Percentiles rank a stretch among this genome's conserved stretches.
These are phyloP conservation scores for Populus tremula DNA, from an alignment of 345 rosid species.

Conservation along the genomic window DNA sequence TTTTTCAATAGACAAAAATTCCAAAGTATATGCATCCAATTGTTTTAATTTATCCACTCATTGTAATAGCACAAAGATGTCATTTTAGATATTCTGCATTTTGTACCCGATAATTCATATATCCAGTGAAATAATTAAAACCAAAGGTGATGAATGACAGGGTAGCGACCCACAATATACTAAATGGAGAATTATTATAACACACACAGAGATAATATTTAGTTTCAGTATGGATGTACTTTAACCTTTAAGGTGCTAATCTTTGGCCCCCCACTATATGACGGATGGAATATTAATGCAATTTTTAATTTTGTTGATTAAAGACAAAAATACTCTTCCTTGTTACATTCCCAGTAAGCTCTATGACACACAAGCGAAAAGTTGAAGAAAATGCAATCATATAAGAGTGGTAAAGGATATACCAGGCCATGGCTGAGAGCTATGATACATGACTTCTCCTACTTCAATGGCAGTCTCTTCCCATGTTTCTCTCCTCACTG, in stretches of 20 bases:
- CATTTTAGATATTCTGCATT: neutral
- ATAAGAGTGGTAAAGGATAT: conserved; percentile 11
- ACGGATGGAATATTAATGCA: neutral
- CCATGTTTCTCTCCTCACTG: conserved; percentile 93
- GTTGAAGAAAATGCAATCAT: neutral
- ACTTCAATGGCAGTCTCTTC: conserved; percentile 96
- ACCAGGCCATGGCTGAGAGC: conserved; percentile 99
- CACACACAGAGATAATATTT: neutral
- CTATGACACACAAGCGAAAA: neutral
- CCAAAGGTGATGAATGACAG: neutral
- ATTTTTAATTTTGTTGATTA: neutral
- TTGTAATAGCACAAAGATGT: neutral
- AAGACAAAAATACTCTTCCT: neutral
- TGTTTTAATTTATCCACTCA: neutral
- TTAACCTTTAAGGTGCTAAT: neutral
- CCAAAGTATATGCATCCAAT: neutral
- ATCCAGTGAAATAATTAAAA: neutral
- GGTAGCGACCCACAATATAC: no score
- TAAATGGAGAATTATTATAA: no score
- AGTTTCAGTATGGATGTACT: neutral
- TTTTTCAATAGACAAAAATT: neutral
- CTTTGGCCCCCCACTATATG: neutral
- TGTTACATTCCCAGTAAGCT: neutral
- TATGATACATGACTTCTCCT: conserved; percentile 84
- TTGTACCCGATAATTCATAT: neutral